A percentile compares a stretch with the other conserved stretches of the same genome.
Conservation (phyloP, 768 basidiomycete species). For the Lentinula boryana region DNA sequence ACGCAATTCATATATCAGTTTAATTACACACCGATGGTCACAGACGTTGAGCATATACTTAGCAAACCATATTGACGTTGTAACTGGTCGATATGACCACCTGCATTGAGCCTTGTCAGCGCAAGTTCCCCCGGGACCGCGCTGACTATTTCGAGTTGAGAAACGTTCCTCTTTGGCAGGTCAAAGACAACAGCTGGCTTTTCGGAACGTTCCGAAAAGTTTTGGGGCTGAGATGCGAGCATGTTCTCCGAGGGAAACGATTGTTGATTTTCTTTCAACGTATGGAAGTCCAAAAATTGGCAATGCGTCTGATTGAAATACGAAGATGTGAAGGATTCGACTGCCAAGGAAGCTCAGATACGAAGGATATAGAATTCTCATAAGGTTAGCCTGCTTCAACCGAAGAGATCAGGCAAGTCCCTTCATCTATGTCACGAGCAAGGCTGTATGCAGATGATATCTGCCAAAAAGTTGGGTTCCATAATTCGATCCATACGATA, state of each 20-base stretch:
- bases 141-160: neutral
- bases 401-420: neutral
- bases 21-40: constrained; percentile 9
- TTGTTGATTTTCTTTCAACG: neutral
- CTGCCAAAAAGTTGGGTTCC: neutral
- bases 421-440: neutral
- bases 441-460: neutral
- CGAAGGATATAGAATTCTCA: neutral
- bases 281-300: neutral
- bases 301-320: neutral
- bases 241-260: neutral
- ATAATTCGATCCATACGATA: neutral
- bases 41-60: constrained; percentile 12
- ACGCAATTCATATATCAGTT: neutral
- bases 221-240: neutral
- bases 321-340: neutral
- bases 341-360: neutral
- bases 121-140: neutral
- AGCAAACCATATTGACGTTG: constrained; percentile 11
- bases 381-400: neutral
- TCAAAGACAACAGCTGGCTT: neutral
- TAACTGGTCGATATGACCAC: constrained; percentile 11
- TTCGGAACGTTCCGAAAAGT: neutral
- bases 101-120: constrained; percentile 7
- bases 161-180: neutral